phyloP scores from a whole-genome alignment of 139 green algal species.

The Chlamydomonas applanata region DNA sequence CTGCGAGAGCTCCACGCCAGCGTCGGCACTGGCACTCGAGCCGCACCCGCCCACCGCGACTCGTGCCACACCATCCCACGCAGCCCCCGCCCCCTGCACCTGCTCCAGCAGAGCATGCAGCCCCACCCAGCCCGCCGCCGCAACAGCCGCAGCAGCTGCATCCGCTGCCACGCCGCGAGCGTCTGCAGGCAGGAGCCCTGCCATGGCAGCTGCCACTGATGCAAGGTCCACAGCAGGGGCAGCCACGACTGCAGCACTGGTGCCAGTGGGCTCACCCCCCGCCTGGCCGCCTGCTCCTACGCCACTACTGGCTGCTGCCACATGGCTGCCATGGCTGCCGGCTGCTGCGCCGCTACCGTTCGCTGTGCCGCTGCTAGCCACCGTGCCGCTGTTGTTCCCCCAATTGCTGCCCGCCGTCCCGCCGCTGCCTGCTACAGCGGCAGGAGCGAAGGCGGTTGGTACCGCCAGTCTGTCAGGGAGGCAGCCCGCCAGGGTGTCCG shows the following conservation, averaged over 20 bases:
- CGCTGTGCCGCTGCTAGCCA: neutral
- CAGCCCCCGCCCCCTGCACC: too few relatives aligned
- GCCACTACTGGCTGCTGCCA: too few relatives aligned
- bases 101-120: too few relatives aligned
- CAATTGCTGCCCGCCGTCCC: neutral
- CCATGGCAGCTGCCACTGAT: constrained; percentile 58
- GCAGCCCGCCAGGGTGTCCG: constrained; percentile 32
- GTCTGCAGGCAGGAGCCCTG: constrained; percentile 74
- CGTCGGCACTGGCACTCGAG: too few relatives aligned
- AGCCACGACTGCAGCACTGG: too few relatives aligned
- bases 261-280: neutral
- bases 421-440: neutral
- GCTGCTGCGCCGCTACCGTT: neutral
- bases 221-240: neutral
- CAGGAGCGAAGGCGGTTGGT: neutral
- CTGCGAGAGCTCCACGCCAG: too few relatives aligned
- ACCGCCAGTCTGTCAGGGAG: neutral
- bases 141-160: neutral
- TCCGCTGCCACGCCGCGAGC: constrained; percentile 72
- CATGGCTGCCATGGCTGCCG: too few relatives aligned
- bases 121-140: too few relatives aligned
- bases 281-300: too few relatives aligned
- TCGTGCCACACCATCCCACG: too few relatives aligned
- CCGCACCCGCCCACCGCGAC: too few relatives aligned
- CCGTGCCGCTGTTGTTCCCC: neutral